A percentile compares a stretch with the other conserved stretches of the same genome.
These are phyloP conservation scores for Fusarium sp. DNA, from an alignment of 2,329 filamentous ascomycete genomes.

Conservation along the genomic window DNA sequence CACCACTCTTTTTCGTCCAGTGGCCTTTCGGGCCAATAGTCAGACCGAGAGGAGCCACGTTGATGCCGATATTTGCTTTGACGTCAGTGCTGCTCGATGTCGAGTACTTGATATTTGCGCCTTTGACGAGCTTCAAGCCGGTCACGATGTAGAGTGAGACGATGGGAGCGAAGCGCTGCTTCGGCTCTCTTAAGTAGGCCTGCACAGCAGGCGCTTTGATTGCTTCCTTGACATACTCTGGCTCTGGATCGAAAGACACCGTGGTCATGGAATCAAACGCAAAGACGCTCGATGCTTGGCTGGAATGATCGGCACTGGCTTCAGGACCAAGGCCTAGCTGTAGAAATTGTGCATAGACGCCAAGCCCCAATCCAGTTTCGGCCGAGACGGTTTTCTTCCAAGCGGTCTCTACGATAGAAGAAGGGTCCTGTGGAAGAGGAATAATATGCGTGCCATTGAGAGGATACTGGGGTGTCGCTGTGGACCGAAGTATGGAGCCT, in stretches of 20 bases:
- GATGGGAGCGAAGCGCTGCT: not conserved
- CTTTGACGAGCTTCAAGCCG: not conserved
- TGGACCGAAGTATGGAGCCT: not conserved
- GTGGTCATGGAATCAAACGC: not conserved
- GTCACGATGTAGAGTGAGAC: not conserved
- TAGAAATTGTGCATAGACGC: not conserved
- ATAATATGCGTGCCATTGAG: not conserved
- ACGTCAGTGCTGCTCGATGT: not conserved
- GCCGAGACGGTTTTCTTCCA: not conserved
- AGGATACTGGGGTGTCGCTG: not conserved
- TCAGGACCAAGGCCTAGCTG: not conserved
- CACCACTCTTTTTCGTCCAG: not conserved
- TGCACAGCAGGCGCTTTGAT: not conserved
- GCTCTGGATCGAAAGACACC: not conserved
- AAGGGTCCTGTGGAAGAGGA: not conserved
- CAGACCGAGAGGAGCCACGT: not conserved
- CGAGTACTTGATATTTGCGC: not conserved
- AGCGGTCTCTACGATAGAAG: not conserved
- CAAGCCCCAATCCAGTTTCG: not conserved
- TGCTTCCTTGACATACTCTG: not conserved
- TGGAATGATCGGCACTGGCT: not conserved
- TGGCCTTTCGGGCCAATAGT: not conserved
- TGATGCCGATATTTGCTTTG: not conserved
- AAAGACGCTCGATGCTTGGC: not conserved
- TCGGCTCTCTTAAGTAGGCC: not conserved